These are phyloP conservation scores for Populus davidiana DNA, from an alignment of 345 rosid genomes.

Conservation along the genomic window DNA sequence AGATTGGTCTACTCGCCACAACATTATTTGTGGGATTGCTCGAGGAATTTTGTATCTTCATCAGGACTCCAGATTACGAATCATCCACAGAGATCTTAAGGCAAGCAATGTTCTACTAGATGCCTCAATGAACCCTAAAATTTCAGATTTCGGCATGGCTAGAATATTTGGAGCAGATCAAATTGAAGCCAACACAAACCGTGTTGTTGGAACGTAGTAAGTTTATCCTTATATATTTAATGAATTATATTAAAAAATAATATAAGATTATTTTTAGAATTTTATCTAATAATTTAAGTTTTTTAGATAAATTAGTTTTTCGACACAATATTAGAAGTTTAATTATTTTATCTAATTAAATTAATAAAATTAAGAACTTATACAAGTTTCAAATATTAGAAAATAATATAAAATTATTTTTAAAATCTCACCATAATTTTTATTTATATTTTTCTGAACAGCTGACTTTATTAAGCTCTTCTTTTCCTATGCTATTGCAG, in stretches of 20 bases:
- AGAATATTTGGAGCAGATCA: slow-evolving; percentile 23
- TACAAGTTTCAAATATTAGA: no score
- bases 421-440: no score
- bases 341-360: no score
- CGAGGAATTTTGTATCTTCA: slow-evolving; percentile 27
- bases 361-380: no score
- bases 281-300: no score
- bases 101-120: slow-evolving; percentile 27
- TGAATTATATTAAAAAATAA: no score
- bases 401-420: no score
- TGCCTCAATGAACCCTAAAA: slow-evolving; percentile 21
- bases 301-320: no score
- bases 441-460: no score
- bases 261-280: no score
- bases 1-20: not conserved
- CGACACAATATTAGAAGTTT: no score
- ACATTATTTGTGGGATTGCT: slow-evolving; percentile 25
- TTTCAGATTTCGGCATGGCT: slow-evolving; percentile 37
- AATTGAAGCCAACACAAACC: slow-evolving; percentile 26
- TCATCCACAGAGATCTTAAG: slow-evolving; percentile 29
- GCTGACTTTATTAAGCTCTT: not conserved
- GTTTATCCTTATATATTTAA: not conserved
- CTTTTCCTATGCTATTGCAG: not conserved
- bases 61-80: slow-evolving; percentile 24
- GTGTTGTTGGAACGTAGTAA: slow-evolving; percentile 33